A percentile compares a stretch with the other conserved stretches of the same genome.
Evolutionary conservation across 139 green algal genomes (phyloP).

Genomic region (Picocystis salinarum): DNA sequence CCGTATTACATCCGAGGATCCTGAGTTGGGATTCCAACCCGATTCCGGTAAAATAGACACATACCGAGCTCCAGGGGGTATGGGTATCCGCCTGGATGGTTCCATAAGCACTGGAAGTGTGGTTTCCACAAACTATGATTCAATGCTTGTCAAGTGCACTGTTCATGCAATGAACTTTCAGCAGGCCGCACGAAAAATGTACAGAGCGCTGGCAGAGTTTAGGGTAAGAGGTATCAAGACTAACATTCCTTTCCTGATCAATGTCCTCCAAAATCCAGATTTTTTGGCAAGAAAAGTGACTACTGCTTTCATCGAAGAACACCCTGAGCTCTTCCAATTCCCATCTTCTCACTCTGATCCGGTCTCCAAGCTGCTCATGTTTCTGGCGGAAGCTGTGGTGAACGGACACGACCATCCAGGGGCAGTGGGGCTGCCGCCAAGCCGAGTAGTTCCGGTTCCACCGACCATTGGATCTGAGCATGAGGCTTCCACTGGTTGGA

Average conservation of each 20-base stretch:
- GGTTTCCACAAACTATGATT: constrained; percentile 69
- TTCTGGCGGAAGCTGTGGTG: constrained; percentile 63
- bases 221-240: constrained; percentile 82
- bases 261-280: constrained; percentile 66
- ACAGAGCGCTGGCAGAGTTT: constrained; percentile 71
- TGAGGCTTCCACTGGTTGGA: constrained; percentile 36
- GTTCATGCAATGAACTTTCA: constrained; percentile 37
- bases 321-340: constrained; percentile 44
- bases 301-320: constrained; percentile 71
- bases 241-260: constrained; percentile 79
- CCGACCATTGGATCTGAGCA: constrained; percentile 11
- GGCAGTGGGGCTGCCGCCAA: constrained; percentile 36
- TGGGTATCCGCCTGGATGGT: constrained; percentile 75
- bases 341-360: not conserved
- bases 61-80: constrained; percentile 60
- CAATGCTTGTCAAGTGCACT: constrained; percentile 56
- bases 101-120: constrained; percentile 57
- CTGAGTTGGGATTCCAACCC: constrained; percentile 73
- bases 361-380: constrained; percentile 42
- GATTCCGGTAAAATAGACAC: constrained; percentile 65
- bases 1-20: constrained; percentile 82
- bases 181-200: constrained; percentile 63
- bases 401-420: constrained; percentile 69
- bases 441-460: constrained; percentile 16
- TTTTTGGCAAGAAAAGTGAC: constrained; percentile 43